Percentiles rank a stretch among this genome's conserved stretches.
These are phyloP conservation scores for Tylopilus cervinicoccineus DNA, from an alignment of 768 basidiomycete genomes.

Conservation along the genomic window DNA sequence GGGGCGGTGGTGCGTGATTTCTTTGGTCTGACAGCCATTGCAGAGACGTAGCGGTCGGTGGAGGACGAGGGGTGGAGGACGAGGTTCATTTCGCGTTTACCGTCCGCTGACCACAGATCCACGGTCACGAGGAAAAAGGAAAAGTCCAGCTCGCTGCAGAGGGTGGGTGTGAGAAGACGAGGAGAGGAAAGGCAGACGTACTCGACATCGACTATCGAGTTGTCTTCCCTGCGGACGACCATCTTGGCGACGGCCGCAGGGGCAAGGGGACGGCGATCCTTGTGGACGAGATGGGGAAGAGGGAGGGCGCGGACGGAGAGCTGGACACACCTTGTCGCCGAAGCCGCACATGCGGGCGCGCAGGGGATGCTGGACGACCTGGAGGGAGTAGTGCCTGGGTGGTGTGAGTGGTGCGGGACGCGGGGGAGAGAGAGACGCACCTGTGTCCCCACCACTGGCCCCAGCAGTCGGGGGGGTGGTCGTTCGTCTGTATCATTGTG, in stretches of 20 bases:
- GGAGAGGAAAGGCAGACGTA: slow-evolving; percentile 36
- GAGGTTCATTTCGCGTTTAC: slow-evolving; percentile 80
- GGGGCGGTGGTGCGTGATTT: slow-evolving; percentile 33
- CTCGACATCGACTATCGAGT: slow-evolving; percentile 71
- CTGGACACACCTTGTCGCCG: slow-evolving; percentile 77
- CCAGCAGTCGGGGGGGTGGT: slow-evolving; percentile 57
- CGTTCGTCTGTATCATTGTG: slow-evolving; percentile 59
- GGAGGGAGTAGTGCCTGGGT: slow-evolving; percentile 72
- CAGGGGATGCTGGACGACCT: slow-evolving; percentile 83
- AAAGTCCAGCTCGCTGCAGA: slow-evolving; percentile 70
- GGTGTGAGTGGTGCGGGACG: not conserved
- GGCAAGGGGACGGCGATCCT: slow-evolving; percentile 91
- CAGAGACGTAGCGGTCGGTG: slow-evolving; percentile 62
- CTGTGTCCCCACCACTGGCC: slow-evolving; percentile 64
- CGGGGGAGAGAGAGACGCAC: slow-evolving; percentile 34
- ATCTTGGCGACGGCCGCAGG: slow-evolving; percentile 89
- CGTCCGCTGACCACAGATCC: slow-evolving; percentile 89
- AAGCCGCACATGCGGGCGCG: slow-evolving; percentile 96
- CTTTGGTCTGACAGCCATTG: slow-evolving; percentile 34
- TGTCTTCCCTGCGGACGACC: slow-evolving; percentile 65
- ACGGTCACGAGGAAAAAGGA: slow-evolving; percentile 89
- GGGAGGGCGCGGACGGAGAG: slow-evolving; percentile 8
- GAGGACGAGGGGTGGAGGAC: slow-evolving; percentile 82
- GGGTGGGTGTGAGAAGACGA: slow-evolving; percentile 3
- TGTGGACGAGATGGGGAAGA: slow-evolving; percentile 13